A percentile compares a stretch with the other conserved stretches of the same genome.
Conservation (phyloP, 345 rosid genomes). For the Eucalyptus pauciflora region DNA sequence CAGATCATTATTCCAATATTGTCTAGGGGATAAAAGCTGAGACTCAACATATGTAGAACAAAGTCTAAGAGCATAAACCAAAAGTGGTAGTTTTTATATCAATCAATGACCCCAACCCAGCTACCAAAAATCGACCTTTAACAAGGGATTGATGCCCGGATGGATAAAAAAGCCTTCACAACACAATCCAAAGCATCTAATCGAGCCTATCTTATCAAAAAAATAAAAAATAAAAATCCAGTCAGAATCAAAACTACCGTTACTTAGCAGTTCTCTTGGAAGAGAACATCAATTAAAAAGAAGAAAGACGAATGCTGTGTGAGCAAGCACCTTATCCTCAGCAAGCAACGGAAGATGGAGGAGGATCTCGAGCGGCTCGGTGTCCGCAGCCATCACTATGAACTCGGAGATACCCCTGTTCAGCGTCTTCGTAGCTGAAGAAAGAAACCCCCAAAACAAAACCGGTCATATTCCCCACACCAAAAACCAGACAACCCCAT, state of each 20-base stretch:
- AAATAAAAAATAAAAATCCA: background rate
- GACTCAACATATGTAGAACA: background rate
- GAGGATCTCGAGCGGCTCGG: constrained; percentile 96
- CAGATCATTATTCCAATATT: background rate
- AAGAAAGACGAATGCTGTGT: constrained; percentile 1
- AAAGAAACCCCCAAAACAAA: background rate
- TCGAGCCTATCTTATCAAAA: background rate
- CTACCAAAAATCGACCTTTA: background rate
- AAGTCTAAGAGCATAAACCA: background rate
- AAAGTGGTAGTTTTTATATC: background rate
- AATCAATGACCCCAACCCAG: background rate
- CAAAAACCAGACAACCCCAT: background rate
- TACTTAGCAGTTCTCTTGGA: background rate
- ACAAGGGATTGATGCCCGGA: background rate
- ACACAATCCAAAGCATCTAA: background rate
- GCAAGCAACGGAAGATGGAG: constrained; percentile 92
- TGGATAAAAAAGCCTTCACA: background rate
- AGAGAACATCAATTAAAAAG: background rate
- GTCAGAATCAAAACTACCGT: background rate
- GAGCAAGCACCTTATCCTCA: constrained; percentile 79
- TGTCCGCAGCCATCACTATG: constrained; percentile 74
- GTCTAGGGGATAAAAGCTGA: background rate
- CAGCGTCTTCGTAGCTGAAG: constrained; percentile 85
- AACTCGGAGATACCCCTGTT: constrained; percentile 96
- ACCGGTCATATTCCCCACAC: background rate